Evolutionary conservation across 257 asterid species (phyloP), one percentile per base, ranked within the genome.

Genomic region (Penstemon barbatus): DNA sequence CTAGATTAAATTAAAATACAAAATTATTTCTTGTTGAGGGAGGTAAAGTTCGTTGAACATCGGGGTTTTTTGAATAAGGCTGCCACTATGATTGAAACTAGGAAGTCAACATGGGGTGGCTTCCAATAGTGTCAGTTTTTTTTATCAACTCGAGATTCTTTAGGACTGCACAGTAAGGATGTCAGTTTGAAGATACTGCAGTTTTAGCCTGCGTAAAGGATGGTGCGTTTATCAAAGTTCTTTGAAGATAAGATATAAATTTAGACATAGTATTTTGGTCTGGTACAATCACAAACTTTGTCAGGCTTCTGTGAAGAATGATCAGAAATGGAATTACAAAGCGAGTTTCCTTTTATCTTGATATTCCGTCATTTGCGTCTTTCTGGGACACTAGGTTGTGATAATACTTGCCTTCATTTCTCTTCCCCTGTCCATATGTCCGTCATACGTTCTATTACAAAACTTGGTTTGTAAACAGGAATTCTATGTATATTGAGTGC

Each of bases 241-340:
- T 60, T 46, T 52, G 33, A 48, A 8, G 39, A 45, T 43, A 43
- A 50, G 55, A 55, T 7, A 63, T 44, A 62, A 53, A 61, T n/a
- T 33, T 68, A n/a, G 59, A 50, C 36, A 44, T 12, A 25, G 12
- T 60, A 9, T 51, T 10, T 25, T 51, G 41, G 56, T 36, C 18
- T n/a, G 68, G 40, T 43, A 37, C 33, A 72, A 52, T 58, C 37
- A 63, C 50, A 25, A 25, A 25, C 33, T 25, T 43, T 6, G 46
- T 69, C 62, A n/a, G 37, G 54, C 43, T 67, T 63, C 61, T 64
- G 68, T 42, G 37, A 57, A 63, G 44, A 49, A 53, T 50, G 6
- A n/a, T 56, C 8, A 68, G 45, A 42, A 57, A 65, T 18, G 61
- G 49, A 56, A 45, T 18, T 41, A 8, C 39, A 10, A 49, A 8